A percentile compares a stretch with the other conserved stretches of the same genome.
Evolutionary conservation across 371 early-diverging fungal genomes (phyloP).

Genomic region (Mucor velutinosus): DNA sequence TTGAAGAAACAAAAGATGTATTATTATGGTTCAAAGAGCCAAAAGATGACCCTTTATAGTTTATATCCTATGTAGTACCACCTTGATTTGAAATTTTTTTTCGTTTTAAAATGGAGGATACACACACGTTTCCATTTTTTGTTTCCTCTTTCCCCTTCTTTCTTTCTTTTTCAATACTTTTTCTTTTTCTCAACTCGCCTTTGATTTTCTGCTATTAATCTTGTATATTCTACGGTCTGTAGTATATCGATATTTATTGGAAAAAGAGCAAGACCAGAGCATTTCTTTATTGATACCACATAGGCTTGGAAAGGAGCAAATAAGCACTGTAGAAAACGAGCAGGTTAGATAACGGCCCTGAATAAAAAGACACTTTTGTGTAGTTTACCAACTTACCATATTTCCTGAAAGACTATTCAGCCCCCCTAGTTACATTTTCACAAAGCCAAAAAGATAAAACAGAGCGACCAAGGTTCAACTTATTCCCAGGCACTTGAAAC

Average conservation of each 20-base stretch:
- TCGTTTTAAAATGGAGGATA: not conserved
- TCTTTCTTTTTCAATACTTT: not conserved
- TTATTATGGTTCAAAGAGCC: slow-evolving; percentile 35
- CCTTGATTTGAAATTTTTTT: slow-evolving; percentile 14
- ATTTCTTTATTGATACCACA: not conserved
- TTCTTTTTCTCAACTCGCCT: slow-evolving; percentile 2
- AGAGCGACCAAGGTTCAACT: not conserved
- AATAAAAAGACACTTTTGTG: not conserved
- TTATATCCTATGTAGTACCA: slow-evolving; percentile 9
- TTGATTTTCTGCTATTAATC: not conserved
- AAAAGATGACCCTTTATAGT: slow-evolving; percentile 1
- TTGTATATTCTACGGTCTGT: not conserved
- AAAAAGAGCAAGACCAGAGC: not conserved
- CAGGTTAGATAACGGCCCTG: not conserved
- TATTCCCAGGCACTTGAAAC: slow-evolving; percentile 17
- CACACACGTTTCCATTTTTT: slow-evolving; percentile 21
- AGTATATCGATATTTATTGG: not conserved
- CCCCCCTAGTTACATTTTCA: not conserved
- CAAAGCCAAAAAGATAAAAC: not conserved
- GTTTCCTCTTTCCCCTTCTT: not conserved
- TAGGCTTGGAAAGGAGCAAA: not conserved
- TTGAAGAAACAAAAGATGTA: slow-evolving; percentile 57
- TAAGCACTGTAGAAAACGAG: not conserved
- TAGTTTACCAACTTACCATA: not conserved
- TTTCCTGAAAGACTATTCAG: not conserved